These are phyloP conservation scores for Epichloe amarillans DNA, from an alignment of 2,329 filamentous ascomycete genomes.

Conservation along the genomic window DNA sequence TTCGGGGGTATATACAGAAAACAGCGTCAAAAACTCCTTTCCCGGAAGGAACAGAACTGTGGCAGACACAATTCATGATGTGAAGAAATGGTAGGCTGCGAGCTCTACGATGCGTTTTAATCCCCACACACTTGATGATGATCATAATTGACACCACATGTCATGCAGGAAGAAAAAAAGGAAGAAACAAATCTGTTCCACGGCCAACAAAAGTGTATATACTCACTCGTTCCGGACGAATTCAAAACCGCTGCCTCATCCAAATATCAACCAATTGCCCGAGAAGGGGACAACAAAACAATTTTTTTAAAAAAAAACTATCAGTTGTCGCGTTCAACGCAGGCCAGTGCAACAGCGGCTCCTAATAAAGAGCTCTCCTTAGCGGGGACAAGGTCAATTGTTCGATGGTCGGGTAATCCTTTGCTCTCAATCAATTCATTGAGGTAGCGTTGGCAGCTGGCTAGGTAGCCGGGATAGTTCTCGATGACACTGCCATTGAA, in stretches of 20 bases:
- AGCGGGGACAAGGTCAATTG: slow-evolving; percentile 52
- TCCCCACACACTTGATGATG: slow-evolving; percentile 5
- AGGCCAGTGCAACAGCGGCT: slow-evolving; percentile 56
- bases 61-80: not conserved
- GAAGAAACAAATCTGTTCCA: not conserved
- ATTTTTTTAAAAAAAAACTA: not conserved
- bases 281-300: not conserved
- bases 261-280: not conserved
- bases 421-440: slow-evolving; percentile 38
- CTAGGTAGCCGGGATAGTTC: slow-evolving; percentile 57
- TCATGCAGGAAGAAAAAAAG: not conserved
- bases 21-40: not conserved
- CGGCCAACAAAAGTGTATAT: not conserved
- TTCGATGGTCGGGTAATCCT: slow-evolving; percentile 21
- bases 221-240: not conserved
- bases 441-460: slow-evolving; percentile 48
- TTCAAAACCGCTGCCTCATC: not conserved
- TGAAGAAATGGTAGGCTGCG: slow-evolving; percentile 9
- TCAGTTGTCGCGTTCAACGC: slow-evolving; percentile 13
- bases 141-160: not conserved
- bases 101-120: slow-evolving; percentile 9
- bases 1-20: slow-evolving; percentile 4
- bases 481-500: slow-evolving; percentile 73
- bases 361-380: slow-evolving; percentile 64
- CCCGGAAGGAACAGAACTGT: not conserved